phyloP scores from a whole-genome alignment of 352 stramenopile genomes.

The Phytophthora hibernalis region DNA sequence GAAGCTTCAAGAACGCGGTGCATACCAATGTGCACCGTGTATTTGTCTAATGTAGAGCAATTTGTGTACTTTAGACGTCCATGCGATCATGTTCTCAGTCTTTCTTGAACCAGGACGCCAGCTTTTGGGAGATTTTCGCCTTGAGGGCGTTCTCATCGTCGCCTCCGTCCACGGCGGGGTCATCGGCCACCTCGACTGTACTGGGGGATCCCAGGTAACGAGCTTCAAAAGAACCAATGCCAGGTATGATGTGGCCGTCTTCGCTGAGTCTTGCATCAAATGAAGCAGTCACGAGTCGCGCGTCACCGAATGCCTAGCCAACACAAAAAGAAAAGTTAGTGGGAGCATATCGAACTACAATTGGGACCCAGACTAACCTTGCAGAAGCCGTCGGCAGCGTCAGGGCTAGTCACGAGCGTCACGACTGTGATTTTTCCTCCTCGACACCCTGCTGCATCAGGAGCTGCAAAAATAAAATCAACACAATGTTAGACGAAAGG shows the following conservation, averaged over 20 bases:
- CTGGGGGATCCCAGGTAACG: constrained; percentile 63
- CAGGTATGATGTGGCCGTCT: constrained; percentile 71
- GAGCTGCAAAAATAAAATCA: constrained; percentile 43
- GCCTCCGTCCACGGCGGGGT: constrained; percentile 18
- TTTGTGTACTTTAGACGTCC: constrained; percentile 1
- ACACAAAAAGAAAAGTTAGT: not conserved
- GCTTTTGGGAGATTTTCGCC: constrained; percentile 50
- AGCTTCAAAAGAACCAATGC: constrained; percentile 79
- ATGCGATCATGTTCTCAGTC: constrained; percentile 17
- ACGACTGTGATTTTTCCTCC: constrained; percentile 85
- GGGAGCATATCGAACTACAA: not conserved
- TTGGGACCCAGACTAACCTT: constrained; percentile 43
- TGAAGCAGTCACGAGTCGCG: constrained; percentile 78
- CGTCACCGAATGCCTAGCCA: constrained; percentile 66
- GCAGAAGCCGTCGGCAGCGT: constrained; percentile 83
- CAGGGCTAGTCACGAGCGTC: constrained; percentile 80
- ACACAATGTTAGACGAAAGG: constrained; percentile 6
- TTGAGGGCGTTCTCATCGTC: constrained; percentile 50
- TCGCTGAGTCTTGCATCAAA: constrained; percentile 71
- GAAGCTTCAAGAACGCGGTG: not conserved
- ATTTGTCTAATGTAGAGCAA: constrained; percentile 3
- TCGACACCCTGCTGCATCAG: constrained; percentile 76
- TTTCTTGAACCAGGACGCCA: constrained; percentile 47
- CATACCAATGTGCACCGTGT: constrained; percentile 13
- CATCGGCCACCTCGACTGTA: constrained; percentile 43